A percentile compares a stretch with the other conserved stretches of the same genome.
Evolutionary conservation across 345 rosid genomes (phyloP).

Genomic region (Eucalyptus erythrocorys): DNA sequence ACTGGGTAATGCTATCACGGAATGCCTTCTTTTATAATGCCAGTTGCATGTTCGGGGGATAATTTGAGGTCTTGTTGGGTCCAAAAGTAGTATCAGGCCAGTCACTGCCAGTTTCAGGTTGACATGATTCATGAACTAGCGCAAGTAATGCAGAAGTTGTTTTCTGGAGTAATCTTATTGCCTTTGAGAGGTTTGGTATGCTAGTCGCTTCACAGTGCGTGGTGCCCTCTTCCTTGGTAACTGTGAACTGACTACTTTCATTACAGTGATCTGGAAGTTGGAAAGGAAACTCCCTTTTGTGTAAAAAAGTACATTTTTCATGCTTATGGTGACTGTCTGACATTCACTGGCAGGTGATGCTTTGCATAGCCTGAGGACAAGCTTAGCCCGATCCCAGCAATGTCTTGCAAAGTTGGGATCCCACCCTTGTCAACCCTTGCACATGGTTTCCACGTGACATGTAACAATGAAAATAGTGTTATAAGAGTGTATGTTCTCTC

Average conservation of each 20-base stretch:
- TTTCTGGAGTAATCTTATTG: background rate
- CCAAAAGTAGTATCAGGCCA: background rate
- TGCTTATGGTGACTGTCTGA: background rate
- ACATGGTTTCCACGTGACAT: constrained; percentile 97
- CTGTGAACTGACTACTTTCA: background rate
- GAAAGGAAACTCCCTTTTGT: background rate
- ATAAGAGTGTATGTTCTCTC: constrained; percentile 61
- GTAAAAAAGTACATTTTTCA: background rate
- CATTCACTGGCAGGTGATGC: constrained; percentile 75
- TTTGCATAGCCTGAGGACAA: constrained; percentile 67
- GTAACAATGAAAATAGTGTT: constrained; percentile 93
- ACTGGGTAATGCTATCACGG: background rate
- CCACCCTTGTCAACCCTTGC: constrained; percentile 94
- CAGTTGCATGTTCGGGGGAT: background rate
- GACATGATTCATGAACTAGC: background rate
- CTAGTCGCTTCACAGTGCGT: background rate
- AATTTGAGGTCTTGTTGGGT: background rate
- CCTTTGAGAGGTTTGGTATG: background rate
- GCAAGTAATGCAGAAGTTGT: background rate
- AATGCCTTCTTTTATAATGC: background rate
- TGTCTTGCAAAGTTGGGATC: constrained; percentile 98
- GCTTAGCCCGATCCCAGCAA: constrained; percentile 75
- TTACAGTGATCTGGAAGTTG: background rate
- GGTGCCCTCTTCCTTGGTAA: background rate
- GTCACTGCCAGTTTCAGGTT: background rate